Percentiles rank a stretch among this genome's conserved stretches.
These are phyloP conservation scores for Sonneratia alba DNA, from an alignment of 345 rosid genomes.

Conservation along the genomic window DNA sequence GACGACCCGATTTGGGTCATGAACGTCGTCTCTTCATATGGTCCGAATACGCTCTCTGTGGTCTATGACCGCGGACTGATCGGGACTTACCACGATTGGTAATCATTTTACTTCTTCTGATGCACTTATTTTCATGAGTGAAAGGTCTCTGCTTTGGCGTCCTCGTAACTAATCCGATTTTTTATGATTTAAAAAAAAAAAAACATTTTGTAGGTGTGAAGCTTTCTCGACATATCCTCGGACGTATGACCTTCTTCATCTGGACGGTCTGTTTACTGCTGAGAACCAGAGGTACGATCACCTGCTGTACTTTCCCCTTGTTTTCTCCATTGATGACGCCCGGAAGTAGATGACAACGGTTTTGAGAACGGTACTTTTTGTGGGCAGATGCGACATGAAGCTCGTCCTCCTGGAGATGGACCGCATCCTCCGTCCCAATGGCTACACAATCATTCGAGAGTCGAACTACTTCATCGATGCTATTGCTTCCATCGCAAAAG, in stretches of 20 bases:
- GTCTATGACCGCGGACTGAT: slow-evolving; percentile 88
- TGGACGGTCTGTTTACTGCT: slow-evolving; percentile 75
- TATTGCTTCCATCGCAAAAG: slow-evolving; percentile 57
- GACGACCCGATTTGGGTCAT: slow-evolving; percentile 90
- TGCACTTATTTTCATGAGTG: neutral
- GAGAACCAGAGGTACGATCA: slow-evolving; percentile 73
- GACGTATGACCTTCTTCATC: slow-evolving; percentile 91
- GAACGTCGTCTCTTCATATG: slow-evolving; percentile 86
- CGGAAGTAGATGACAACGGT: too few species aligned
- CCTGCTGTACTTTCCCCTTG: slow-evolving; percentile 1
- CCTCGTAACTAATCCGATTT: neutral
- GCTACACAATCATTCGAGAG: slow-evolving; percentile 73
- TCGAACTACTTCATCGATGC: slow-evolving; percentile 70
- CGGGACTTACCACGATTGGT: slow-evolving; percentile 95
- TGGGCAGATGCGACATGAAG: slow-evolving; percentile 78
- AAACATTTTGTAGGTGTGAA: slow-evolving; percentile 64
- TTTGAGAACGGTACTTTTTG: too few species aligned
- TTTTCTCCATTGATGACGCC: too few species aligned
- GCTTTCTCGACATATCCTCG: slow-evolving; percentile 96
- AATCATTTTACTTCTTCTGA: neutral
- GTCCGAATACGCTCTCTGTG: slow-evolving; percentile 67
- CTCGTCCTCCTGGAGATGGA: slow-evolving; percentile 88
- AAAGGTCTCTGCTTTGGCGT: neutral
- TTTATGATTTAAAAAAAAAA: neutral
- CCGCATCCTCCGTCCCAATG: slow-evolving; percentile 70